A percentile compares a stretch with the other conserved stretches of the same genome.
phyloP scores from a whole-genome alignment of 495 filamentous ascomycete species.

The Aspergillus bertholletiae region DNA sequence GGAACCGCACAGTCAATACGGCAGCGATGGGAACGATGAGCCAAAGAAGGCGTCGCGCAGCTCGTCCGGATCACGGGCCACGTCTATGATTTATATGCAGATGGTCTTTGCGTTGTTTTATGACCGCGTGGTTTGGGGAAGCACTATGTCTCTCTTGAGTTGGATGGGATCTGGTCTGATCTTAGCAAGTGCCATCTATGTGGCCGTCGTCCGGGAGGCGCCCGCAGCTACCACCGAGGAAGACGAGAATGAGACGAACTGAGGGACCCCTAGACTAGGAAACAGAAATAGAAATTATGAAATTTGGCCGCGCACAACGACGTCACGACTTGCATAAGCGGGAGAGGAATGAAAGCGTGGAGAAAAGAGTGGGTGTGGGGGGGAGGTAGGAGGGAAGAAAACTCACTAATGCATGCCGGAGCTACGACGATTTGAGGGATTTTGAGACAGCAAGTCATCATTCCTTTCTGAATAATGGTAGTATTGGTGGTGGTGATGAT shows the following conservation, averaged over 20 bases:
- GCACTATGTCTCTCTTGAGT: conserved; percentile 60
- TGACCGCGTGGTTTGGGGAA: conserved; percentile 75
- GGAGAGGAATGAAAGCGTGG: neutral
- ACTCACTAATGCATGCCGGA: neutral
- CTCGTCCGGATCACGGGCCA: conserved; percentile 61
- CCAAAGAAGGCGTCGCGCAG: conserved; percentile 12
- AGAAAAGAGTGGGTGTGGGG: too few relatives aligned
- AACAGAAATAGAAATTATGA: neutral
- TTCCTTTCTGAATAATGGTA: too few relatives aligned
- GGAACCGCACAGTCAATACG: neutral
- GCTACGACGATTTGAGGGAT: conserved; percentile 5
- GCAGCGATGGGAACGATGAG: conserved; percentile 2
- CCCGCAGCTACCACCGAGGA: conserved; percentile 3
- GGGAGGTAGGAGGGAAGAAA: neutral
- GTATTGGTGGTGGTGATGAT: too few relatives aligned
- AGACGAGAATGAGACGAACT: conserved; percentile 2
- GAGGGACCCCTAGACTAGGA: too few relatives aligned
- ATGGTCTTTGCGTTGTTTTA: conserved; percentile 88
- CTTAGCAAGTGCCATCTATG: conserved; percentile 75
- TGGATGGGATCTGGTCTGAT: conserved; percentile 76
- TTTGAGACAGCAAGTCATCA: neutral
- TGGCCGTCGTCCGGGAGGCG: conserved; percentile 54
- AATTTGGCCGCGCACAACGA: conserved; percentile 3
- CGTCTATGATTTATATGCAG: conserved; percentile 86
- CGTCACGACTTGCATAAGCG: neutral